phyloP scores from a whole-genome alignment of 805 yeast species.

The Yarrowia sp. region DNA sequence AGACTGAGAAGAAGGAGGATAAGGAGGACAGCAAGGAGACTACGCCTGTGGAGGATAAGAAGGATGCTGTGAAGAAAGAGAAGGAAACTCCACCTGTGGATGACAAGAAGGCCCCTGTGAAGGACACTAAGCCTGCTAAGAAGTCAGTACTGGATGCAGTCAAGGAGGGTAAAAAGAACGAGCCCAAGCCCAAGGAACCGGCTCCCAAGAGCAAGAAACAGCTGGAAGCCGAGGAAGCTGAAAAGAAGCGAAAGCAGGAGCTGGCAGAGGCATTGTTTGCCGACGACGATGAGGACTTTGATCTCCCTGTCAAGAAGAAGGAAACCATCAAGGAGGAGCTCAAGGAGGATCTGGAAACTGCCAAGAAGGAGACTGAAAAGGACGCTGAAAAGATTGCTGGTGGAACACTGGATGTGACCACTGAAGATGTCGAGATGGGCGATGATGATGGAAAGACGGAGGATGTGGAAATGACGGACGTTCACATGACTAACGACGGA shows the following conservation, averaged over 20 bases:
- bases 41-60: neutral
- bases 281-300: conserved; percentile 17
- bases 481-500: conserved; percentile 7
- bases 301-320: neutral
- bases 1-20: neutral
- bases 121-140: neutral
- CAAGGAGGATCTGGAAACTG: conserved; percentile 4
- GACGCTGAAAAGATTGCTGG: conserved; percentile 15
- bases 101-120: neutral
- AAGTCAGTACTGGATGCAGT: neutral
- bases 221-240: conserved; percentile 9
- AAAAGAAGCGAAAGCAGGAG: conserved; percentile 19
- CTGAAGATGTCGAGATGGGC: conserved; percentile 24
- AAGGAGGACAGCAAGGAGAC: conserved; percentile 1
- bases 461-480: conserved; percentile 26
- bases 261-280: conserved; percentile 28
- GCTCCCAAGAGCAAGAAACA: conserved; percentile 8
- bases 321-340: conserved; percentile 3
- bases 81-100: neutral
- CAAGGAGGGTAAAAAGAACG: conserved; percentile 16
- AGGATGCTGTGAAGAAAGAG: neutral
- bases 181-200: conserved; percentile 12
- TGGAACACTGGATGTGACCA: neutral
- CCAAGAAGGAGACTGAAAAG: neutral
- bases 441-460: neutral